Base-by-base conservation (phyloP, 2,329 filamentous ascomycete species). In the Orbilia oligospora region DNA sequence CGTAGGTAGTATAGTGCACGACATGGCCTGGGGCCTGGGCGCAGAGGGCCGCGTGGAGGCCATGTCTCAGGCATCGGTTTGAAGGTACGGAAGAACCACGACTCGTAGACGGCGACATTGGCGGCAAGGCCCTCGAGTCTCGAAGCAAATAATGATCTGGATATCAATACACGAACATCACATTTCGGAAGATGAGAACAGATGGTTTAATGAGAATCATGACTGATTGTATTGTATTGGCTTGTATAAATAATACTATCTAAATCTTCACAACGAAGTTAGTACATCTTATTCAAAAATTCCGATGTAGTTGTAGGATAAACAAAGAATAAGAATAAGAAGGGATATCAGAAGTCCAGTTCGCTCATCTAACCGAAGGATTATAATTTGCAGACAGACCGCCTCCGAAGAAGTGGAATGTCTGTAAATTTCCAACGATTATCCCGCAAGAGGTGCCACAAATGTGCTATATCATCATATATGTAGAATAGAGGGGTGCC, bases 361-460 rank as follows among this genome's bases (percentile, higher is more conserved):
- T 77, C 73, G 73, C 73, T 77, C 73, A 77, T 77, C 24, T 77
- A 71, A 71, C 73, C 12, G 67, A 71, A 71, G 51, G 72, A 76
- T 67, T 58, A n/a, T 33, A 53, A 53, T 58, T 24, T 20, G 49
- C n/a, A 55, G 38, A 46, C n/a, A 30, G 46, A 48, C n/a, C 33
- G 38, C 56, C 48, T 55, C 67, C 24, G 49, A 77, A 56, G 66
- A 69, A 24, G 61, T 46, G 27, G 27, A 44, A 44, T 5, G 6
- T 14, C 36, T 61, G 22, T 12, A 71, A 58, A 33, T 68, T 30
- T 71, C 67, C 58, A 56, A 58, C 73, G 30, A 49, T 71, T 71
- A 77, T 77, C 73, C 73, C 73, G 73, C 73, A 77, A 77, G 73
- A 77, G 73, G 73, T 77, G 73, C 73, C 73, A 76, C 65, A 69